Conservation (phyloP, 2,329 filamentous ascomycete genomes). For the Cercospora sp. region DNA sequence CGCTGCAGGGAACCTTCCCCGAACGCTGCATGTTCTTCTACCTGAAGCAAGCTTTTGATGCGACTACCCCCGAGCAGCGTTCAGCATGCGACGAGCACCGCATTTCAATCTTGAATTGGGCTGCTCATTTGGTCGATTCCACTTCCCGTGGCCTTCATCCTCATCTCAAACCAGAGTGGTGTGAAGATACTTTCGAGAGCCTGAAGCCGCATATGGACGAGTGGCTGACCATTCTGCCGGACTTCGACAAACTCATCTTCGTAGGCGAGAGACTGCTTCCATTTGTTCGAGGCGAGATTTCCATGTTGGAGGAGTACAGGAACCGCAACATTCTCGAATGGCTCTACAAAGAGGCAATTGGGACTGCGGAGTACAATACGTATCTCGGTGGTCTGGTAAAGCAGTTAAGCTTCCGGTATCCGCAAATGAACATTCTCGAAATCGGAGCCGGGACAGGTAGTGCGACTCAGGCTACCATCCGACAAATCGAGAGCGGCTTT, state of each 20-base stretch:
- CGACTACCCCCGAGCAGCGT: background rate
- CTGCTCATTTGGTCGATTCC: background rate
- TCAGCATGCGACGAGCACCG: background rate
- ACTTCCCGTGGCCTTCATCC: background rate
- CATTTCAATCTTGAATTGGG: background rate
- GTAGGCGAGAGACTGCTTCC: background rate
- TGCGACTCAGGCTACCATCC: constrained; percentile 42
- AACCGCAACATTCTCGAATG: constrained; percentile 6
- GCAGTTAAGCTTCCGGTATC: constrained; percentile 42
- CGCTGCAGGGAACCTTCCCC: background rate
- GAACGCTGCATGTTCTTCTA: background rate
- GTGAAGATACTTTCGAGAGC: background rate
- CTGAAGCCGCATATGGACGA: background rate
- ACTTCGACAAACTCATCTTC: background rate
- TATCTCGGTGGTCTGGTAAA: background rate
- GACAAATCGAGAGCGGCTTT: constrained; percentile 27
- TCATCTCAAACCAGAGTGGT: background rate
- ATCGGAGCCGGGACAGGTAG: constrained; percentile 50
- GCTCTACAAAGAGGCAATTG: constrained; percentile 1
- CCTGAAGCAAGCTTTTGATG: background rate
- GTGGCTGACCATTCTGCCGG: background rate
- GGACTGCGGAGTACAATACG: background rate
- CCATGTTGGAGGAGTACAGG: constrained; percentile 10
- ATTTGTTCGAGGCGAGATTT: constrained; percentile 8
- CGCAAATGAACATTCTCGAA: constrained; percentile 47